Evolutionary conservation across 345 rosid genomes (phyloP), one percentile per base, ranked within the genome.

Genomic region (Corchorus capsularis): DNA sequence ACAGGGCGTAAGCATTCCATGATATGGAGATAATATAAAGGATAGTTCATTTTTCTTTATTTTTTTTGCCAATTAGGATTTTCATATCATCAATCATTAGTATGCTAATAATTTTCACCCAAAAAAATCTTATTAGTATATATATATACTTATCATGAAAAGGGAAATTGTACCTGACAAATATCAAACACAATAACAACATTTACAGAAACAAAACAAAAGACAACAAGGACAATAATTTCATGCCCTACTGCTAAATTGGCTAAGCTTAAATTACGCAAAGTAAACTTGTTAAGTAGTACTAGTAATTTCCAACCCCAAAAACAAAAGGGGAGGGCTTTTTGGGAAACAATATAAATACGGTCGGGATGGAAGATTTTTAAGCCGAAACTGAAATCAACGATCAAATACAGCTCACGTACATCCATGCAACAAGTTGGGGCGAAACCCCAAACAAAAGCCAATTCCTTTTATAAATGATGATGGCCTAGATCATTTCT

Each of bases 351-450:
- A 9, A n/a, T 12, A 16, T 5, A 37, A 62, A 62, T 6, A 35
- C 67, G 5, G 45, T 20, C 15, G 62, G 62, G 35, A 57, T 34
- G 46, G 20, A 35, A 6, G 39, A 32, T 62, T 20, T 56, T 2
- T 19, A 20, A 19, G 12, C 20, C 35, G 0, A 35, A 63, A 63
- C 67, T 6, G 67, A 63, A 63, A 63, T 37, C 20, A 63, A 37
- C 46, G 46, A 62, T 62, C 66, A 35, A 61, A 64, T 41, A 43
- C 69, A 43, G 34, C 69, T 64, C 52, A 64, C 50, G 52, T 65
- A 65, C 69, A 43, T 65, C 52, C 52, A 65, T 65, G 69, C 52
- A 65, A 43, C 69, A 43, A 43, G 27, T 64, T 43, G 37, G 63
- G 5, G 13, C 27, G 20, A 56, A 56, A 6, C 8, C 47, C 47